Evolutionary conservation across 2,329 filamentous ascomycete species (phyloP).

Genomic region (Rhynchosporium agropyri): DNA sequence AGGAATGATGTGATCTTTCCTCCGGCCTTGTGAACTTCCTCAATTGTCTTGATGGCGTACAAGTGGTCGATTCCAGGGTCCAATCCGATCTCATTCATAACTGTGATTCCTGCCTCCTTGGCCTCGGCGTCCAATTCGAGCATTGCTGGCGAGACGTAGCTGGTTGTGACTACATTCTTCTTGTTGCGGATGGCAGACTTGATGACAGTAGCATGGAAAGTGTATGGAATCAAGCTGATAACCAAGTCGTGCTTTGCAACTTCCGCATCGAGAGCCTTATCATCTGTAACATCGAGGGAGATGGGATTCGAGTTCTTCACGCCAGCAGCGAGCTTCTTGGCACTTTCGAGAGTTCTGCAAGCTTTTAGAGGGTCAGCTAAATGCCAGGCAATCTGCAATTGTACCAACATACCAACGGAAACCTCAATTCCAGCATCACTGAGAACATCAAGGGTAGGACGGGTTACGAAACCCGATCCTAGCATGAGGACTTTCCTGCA

Average conservation of each 20-base stretch:
- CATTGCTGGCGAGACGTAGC: slow-evolving; percentile 92
- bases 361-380: slow-evolving; percentile 51
- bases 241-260: slow-evolving; percentile 79
- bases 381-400: neutral
- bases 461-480: slow-evolving; percentile 56
- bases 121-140: slow-evolving; percentile 78
- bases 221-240: slow-evolving; percentile 88
- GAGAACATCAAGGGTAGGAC: slow-evolving; percentile 61
- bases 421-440: slow-evolving; percentile 59
- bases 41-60: slow-evolving; percentile 85
- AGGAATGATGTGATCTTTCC: slow-evolving; percentile 84
- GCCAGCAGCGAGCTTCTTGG: slow-evolving; percentile 73
- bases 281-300: slow-evolving; percentile 81
- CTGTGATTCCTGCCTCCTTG: slow-evolving; percentile 91
- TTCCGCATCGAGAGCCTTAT: slow-evolving; percentile 75
- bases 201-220: slow-evolving; percentile 84
- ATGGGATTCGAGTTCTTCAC: slow-evolving; percentile 75
- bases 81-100: slow-evolving; percentile 94
- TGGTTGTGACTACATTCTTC: slow-evolving; percentile 96
- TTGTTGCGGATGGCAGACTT: slow-evolving; percentile 90
- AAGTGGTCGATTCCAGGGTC: slow-evolving; percentile 72
- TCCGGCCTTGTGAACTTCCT: slow-evolving; percentile 81
- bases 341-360: slow-evolving; percentile 77
- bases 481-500: slow-evolving; percentile 50
- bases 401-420: slow-evolving; percentile 53